Percentiles rank a stretch among this genome's conserved stretches.
Evolutionary conservation across 352 stramenopile species (phyloP).

Genomic region (Globisporangium solare): DNA sequence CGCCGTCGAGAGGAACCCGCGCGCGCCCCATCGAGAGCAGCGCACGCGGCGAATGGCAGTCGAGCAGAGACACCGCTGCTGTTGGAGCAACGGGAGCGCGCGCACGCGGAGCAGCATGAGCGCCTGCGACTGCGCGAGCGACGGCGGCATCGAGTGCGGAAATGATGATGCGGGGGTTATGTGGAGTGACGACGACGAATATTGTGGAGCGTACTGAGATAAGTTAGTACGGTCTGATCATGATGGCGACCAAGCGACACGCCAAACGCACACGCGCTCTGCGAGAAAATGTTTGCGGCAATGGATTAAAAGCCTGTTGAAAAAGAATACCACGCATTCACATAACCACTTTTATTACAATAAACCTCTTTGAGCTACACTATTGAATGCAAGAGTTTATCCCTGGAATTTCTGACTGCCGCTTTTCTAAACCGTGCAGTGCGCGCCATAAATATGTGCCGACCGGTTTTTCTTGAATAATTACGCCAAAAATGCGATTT

Average conservation of each 20-base stretch:
- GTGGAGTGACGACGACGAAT: background rate
- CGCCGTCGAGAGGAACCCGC: constrained; percentile 8
- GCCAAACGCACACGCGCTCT: background rate
- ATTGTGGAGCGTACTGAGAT: background rate
- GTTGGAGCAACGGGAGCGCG: background rate
- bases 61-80: background rate
- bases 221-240: background rate
- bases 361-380: too few relatives aligned
- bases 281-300: too few relatives aligned
- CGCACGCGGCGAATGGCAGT: background rate
- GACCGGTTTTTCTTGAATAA: too few relatives aligned
- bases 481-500: too few relatives aligned
- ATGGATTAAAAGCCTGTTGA: too few relatives aligned
- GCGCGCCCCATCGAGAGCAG: background rate
- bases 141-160: constrained; percentile 1
- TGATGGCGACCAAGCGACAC: background rate
- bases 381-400: too few relatives aligned
- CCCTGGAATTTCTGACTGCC: background rate
- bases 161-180: background rate
- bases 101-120: background rate
- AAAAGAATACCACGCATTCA: too few relatives aligned
- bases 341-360: too few relatives aligned
- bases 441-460: too few relatives aligned
- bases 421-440: background rate
- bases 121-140: constrained; percentile 10